Conservation (phyloP, 306 rosid genomes). For the Casuarina cunninghamiana region DNA sequence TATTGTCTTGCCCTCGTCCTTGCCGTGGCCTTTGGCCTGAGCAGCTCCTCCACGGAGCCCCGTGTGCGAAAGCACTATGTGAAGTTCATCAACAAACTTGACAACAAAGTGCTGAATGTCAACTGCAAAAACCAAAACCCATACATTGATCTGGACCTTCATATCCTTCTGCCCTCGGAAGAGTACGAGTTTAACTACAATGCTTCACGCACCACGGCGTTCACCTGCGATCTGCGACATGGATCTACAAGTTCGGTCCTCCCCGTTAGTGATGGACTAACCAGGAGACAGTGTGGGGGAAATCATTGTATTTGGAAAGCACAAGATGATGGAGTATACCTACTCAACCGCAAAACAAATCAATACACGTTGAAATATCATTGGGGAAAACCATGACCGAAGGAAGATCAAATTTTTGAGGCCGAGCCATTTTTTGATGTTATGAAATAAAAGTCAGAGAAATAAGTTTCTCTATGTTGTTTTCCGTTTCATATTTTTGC, state of each 20-base stretch:
- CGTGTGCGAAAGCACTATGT: neutral
- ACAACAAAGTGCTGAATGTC: conserved; percentile 14
- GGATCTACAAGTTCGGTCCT: neutral
- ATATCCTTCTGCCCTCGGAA: neutral
- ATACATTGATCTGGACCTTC: conserved; percentile 4
- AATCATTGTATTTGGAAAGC: conserved; percentile 10
- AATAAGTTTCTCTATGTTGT: neutral
- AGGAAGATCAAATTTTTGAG: neutral
- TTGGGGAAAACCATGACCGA: neutral
- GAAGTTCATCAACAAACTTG: conserved; percentile 1
- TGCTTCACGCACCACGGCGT: neutral
- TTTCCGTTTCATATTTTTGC: neutral
- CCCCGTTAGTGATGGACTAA: neutral
- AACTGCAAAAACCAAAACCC: conserved; percentile 6
- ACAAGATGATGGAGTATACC: neutral
- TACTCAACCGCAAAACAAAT: neutral
- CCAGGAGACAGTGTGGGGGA: conserved; percentile 3
- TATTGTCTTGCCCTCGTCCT: conserved; percentile 8
- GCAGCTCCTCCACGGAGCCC: neutral
- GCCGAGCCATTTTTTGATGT: neutral
- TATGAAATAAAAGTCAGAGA: neutral
- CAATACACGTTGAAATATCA: neutral
- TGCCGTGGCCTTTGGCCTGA: conserved; percentile 8
- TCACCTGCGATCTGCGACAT: conserved; percentile 8
- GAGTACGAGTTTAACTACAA: neutral